Evolutionary conservation across 2,329 filamentous ascomycete species (phyloP), one percentile per base, ranked within the genome.

Genomic region (Colletotrichum sidae): DNA sequence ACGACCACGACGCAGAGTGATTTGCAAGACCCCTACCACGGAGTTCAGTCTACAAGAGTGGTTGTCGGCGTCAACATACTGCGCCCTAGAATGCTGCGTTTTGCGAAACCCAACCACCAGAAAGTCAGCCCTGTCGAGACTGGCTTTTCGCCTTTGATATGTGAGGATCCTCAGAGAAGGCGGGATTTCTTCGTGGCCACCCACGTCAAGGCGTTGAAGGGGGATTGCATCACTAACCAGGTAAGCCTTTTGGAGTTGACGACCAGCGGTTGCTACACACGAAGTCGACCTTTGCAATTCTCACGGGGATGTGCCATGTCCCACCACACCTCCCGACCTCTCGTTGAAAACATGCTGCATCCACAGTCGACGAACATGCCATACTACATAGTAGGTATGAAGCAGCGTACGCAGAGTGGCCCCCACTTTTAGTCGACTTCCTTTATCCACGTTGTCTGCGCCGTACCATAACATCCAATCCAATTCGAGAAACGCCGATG

Each of bases 271-370:
- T 64, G 8, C 54, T 59, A 49, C 41, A 50, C 56, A 38, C 44
- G 38, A 55, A 34, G 56, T 25, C 41, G 25, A 10, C 39, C 61
- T 57, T 51, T 9, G 44, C n/a, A 17, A 50, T 34, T 6, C 9
- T 13, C 33, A n/a, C 57, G 45, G 38, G 61, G 61, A 34, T 60
- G 50, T 25, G 56, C 54, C 38, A 38, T 17, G 17, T 17, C 50
- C 37, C 50, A 42, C 35, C 35, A 44, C 46, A 34, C 41, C 15
- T 42, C 46, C 54, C 54, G 41, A 49, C 42, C 50, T 6, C 39
- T 55, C 34, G 45, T 35, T 50, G 51, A 60, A 52, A 55, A 50
- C 56, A 50, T 55, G 45, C 35, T 51, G 58, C 57, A 41, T 56
- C 52, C 62, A 56, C 25, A 17, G 17, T 34, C 12, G 42, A 53